Evolutionary conservation across 495 filamentous ascomycete species (phyloP).

Genomic region (Penicillium waksmanii): DNA sequence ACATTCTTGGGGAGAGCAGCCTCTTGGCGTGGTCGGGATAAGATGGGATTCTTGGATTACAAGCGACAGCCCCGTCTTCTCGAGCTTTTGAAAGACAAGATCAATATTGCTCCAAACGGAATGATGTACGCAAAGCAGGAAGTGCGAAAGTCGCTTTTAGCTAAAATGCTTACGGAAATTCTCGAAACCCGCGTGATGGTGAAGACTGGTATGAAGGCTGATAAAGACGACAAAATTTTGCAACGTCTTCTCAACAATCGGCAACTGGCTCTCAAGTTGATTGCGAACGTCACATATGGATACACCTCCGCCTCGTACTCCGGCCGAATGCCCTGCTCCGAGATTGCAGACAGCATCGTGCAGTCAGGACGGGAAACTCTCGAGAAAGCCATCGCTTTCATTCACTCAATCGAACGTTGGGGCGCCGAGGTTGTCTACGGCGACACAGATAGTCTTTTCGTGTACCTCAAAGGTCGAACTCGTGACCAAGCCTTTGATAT

Average conservation of each 20-base stretch:
- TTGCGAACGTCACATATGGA: slow-evolving; percentile 97
- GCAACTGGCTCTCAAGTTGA: slow-evolving; percentile 93
- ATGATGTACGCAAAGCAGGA: slow-evolving; percentile 91
- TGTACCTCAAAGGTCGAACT: slow-evolving; percentile 85
- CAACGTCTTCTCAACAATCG: slow-evolving; percentile 91
- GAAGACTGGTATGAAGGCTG: slow-evolving; percentile 93
- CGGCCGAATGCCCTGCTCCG: slow-evolving; percentile 94
- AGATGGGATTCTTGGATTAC: slow-evolving; percentile 93
- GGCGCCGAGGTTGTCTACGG: slow-evolving; percentile 96
- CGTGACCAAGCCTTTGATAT: slow-evolving; percentile 89
- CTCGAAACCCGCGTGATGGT: slow-evolving; percentile 98
- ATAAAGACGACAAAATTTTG: slow-evolving; percentile 85
- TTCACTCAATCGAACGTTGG: slow-evolving; percentile 86
- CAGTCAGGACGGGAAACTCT: slow-evolving; percentile 93
- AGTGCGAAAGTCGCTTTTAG: slow-evolving; percentile 86
- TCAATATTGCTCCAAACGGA: slow-evolving; percentile 95
- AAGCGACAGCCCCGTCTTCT: slow-evolving; percentile 72
- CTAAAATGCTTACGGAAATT: slow-evolving; percentile 96
- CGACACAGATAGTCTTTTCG: slow-evolving; percentile 96
- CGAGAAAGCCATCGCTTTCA: slow-evolving; percentile 90
- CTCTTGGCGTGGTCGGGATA: slow-evolving; percentile 86
- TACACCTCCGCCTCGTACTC: slow-evolving; percentile 97
- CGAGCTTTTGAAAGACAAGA: slow-evolving; percentile 77
- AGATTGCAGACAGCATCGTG: slow-evolving; percentile 98
- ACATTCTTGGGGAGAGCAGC: slow-evolving; percentile 88